phyloP scores from a whole-genome alignment of 23 red algal genomes.

The Rhodosorus marinus region DNA sequence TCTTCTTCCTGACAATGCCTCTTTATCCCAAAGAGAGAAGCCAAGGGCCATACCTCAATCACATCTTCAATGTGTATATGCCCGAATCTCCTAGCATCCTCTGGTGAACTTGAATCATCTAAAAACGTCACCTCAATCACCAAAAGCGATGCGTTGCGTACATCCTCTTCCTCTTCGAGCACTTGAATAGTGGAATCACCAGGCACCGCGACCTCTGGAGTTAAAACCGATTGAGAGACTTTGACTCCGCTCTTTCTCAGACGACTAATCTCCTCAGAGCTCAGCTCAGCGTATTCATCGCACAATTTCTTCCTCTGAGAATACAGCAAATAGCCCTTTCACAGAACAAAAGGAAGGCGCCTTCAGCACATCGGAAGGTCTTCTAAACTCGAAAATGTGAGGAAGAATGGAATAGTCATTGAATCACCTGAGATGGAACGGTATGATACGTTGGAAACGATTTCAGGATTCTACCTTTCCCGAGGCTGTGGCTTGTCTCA shows the following conservation, averaged over 20 bases:
- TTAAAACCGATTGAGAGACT: constrained; percentile 6
- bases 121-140: constrained; percentile 39
- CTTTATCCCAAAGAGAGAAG: no score
- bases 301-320: constrained; percentile 20
- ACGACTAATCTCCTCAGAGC: not conserved
- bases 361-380: no score
- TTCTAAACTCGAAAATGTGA: no score
- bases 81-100: constrained; percentile 6
- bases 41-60: no score
- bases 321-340: constrained; percentile 21
- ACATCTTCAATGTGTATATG: constrained; percentile 33
- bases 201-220: constrained; percentile 21
- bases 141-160: constrained; percentile 15
- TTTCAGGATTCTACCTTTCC: constrained; percentile 17
- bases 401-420: no score
- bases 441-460: constrained; percentile 18
- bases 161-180: constrained; percentile 9
- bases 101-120: constrained; percentile 8
- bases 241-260: constrained; percentile 4
- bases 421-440: constrained; percentile 42
- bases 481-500: constrained; percentile 2
- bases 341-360: no score
- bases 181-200: constrained; percentile 25
- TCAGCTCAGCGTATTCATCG: constrained; percentile 3
- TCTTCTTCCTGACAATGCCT: no score